Evolutionary conservation across 2,329 filamentous ascomycete genomes (phyloP).

Genomic region (Phaeoacremonium minimum): DNA sequence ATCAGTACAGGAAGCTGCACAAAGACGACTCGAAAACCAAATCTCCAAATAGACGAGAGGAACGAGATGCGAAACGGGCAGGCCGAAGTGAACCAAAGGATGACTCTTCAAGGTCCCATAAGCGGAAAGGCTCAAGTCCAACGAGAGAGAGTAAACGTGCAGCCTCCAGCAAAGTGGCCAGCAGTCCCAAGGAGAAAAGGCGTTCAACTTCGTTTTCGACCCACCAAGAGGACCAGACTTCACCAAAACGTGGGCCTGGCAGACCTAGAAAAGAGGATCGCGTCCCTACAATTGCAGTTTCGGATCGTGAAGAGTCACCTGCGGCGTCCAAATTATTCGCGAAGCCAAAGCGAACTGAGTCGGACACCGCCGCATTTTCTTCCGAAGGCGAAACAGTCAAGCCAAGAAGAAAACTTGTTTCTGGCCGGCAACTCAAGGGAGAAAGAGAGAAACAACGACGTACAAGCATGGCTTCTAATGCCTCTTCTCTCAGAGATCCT

Average conservation of each 20-base stretch:
- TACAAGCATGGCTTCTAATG: slow-evolving; percentile 52
- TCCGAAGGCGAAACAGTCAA: slow-evolving; percentile 56
- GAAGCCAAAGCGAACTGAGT: slow-evolving; percentile 50
- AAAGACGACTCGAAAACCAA: slow-evolving; percentile 44
- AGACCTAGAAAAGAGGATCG: slow-evolving; percentile 53
- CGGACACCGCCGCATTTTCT: slow-evolving; percentile 45
- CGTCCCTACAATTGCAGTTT: slow-evolving; percentile 38
- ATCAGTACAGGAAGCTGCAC: slow-evolving; percentile 54
- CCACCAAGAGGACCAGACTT: slow-evolving; percentile 41
- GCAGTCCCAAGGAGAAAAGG: slow-evolving; percentile 46
- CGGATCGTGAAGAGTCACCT: slow-evolving; percentile 51
- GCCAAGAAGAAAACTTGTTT: slow-evolving; percentile 59
- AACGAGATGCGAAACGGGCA: slow-evolving; percentile 35
- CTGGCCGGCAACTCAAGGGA: slow-evolving; percentile 57
- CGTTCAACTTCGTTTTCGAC: slow-evolving; percentile 34
- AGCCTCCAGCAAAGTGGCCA: slow-evolving; percentile 24
- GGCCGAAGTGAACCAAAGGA: slow-evolving; percentile 39
- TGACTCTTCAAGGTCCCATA: slow-evolving; percentile 34
- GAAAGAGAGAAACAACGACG: slow-evolving; percentile 56
- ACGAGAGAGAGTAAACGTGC: slow-evolving; percentile 41
- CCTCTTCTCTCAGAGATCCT: slow-evolving; percentile 48
- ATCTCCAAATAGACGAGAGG: slow-evolving; percentile 42
- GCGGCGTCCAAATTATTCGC: slow-evolving; percentile 37
- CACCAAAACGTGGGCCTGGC: slow-evolving; percentile 46
- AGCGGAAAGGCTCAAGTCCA: slow-evolving; percentile 45